phyloP scores from a whole-genome alignment of 2,329 filamentous ascomycete genomes.

The Alternaria incomplexa region DNA sequence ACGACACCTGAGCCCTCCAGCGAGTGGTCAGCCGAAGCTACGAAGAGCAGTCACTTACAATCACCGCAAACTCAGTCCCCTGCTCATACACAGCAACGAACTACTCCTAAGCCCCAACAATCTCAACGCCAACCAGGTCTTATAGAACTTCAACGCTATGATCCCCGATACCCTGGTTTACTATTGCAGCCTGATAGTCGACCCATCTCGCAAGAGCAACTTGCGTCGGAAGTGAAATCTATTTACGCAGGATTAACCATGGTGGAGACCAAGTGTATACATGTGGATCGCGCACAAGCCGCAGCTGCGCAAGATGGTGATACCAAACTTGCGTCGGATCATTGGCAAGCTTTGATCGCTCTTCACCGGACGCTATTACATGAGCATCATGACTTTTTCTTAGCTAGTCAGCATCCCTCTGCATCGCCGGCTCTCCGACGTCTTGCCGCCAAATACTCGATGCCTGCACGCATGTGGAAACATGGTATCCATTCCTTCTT shows the following conservation, averaged over 20 bases:
- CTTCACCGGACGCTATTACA: conserved; percentile 81
- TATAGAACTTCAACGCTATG: conserved; percentile 39
- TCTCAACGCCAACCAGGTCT: conserved; percentile 39
- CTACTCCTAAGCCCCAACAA: conserved; percentile 13
- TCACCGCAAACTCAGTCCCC: conserved; percentile 17
- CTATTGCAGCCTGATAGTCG: conserved; percentile 67
- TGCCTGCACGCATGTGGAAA: conserved; percentile 94
- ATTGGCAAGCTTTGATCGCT: conserved; percentile 85
- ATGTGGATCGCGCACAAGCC: conserved; percentile 72
- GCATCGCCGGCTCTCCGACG: conserved; percentile 71
- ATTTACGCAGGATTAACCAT: conserved; percentile 85
- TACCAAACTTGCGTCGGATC: conserved; percentile 62
- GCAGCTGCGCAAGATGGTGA: conserved; percentile 58
- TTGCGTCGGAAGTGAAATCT: conserved; percentile 80
- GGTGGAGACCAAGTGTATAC: conserved; percentile 87
- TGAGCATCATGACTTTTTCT: conserved; percentile 70
- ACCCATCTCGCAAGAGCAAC: conserved; percentile 76
- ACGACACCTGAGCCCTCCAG: conserved; percentile 32
- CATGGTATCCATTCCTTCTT: conserved; percentile 89
- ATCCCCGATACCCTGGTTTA: conserved; percentile 49
- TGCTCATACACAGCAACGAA: conserved; percentile 18
- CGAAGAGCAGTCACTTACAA: conserved; percentile 25
- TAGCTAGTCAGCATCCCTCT: conserved; percentile 82
- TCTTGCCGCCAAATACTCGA: conserved; percentile 80
- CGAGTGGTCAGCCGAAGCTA: conserved; percentile 30